These are phyloP conservation scores for Boletus sp. DNA, from an alignment of 768 basidiomycete species.

Conservation along the genomic window DNA sequence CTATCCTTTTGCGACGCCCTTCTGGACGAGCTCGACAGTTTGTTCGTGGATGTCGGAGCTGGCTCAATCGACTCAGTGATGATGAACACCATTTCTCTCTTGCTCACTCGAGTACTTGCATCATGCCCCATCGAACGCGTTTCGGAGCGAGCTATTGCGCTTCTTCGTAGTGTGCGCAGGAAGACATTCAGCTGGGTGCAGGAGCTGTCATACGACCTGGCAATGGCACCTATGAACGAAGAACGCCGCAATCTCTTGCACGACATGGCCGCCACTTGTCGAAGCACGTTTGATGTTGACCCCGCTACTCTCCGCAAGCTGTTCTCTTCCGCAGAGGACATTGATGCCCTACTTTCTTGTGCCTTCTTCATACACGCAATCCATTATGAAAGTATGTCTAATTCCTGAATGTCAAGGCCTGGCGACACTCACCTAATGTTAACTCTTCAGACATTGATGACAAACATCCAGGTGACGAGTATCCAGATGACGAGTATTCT, in stretches of 20 bases:
- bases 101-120: constrained; percentile 17
- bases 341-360: no score
- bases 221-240: neutral
- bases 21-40: neutral
- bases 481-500: no score
- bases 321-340: neutral
- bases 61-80: constrained; percentile 16
- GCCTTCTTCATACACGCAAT: no score
- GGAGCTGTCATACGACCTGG: neutral
- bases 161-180: neutral
- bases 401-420: no score
- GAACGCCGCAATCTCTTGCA: neutral
- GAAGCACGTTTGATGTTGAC: neutral
- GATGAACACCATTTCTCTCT: constrained; percentile 29
- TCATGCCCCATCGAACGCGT: neutral
- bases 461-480: no score
- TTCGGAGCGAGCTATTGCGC: neutral
- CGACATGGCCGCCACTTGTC: neutral
- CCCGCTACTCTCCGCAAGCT: no score
- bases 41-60: neutral
- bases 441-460: no score
- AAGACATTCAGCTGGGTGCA: neutral
- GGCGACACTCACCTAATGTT: no score
- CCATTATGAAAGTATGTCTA: no score
- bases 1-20: neutral